Conservation (phyloP, 78 protist species). For the Tieghemostelium lacteum region DNA sequence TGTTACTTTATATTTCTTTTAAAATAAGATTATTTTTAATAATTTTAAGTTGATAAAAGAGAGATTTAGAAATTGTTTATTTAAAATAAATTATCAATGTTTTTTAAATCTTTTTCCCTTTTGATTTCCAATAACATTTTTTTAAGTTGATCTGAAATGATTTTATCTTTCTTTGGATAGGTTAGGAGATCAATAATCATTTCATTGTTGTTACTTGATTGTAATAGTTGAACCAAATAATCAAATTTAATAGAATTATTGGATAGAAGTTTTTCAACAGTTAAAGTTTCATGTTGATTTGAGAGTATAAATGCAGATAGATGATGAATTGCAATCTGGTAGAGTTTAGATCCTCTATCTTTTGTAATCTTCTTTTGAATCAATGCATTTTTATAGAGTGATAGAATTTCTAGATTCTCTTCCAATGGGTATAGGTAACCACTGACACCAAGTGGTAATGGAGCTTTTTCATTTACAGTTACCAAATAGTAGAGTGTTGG, state of each 20-base stretch:
- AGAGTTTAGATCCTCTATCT: slow-evolving; percentile 37
- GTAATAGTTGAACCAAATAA: not conserved
- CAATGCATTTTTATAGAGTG: slow-evolving; percentile 47
- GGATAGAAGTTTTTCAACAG: not conserved
- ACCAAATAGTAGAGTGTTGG: slow-evolving; percentile 26
- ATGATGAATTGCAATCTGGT: slow-evolving; percentile 66
- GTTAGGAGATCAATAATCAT: too few species aligned
- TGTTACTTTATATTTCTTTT: not conserved
- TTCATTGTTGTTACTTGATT: too few species aligned
- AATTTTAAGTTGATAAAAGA: too few species aligned
- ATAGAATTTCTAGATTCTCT: not conserved
- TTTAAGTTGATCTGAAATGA: too few species aligned
- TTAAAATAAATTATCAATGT: too few species aligned
- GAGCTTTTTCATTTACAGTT: not conserved
- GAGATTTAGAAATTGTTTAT: too few species aligned
- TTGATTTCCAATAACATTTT: too few species aligned
- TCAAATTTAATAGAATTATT: not conserved
- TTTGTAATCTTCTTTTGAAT: not conserved
- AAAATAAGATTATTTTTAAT: too few species aligned
- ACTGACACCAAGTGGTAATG: slow-evolving; percentile 38
- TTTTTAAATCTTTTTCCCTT: too few species aligned
- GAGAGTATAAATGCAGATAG: slow-evolving; percentile 4
- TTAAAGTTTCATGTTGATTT: not conserved
- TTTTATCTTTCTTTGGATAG: too few species aligned
- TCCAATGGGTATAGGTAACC: slow-evolving; percentile 50